These are phyloP conservation scores for Leccinum broughii DNA, from an alignment of 768 basidiomycete genomes.

Conservation along the genomic window DNA sequence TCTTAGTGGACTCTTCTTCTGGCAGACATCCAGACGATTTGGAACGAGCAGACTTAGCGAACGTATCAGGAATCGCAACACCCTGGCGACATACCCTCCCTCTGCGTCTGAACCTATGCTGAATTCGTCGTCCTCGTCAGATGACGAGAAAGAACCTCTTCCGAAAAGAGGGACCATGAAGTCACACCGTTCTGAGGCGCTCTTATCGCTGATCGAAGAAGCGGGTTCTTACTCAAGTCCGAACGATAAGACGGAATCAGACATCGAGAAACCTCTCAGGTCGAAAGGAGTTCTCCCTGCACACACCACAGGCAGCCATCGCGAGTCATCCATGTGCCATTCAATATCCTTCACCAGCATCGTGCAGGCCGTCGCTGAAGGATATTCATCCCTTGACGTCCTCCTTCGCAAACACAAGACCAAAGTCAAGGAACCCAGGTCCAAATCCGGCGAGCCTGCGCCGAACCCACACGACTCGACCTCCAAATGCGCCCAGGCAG, in stretches of 20 bases:
- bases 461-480: conserved; percentile 1
- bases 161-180: conserved; percentile 8
- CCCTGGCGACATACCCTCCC: neutral
- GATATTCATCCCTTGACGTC: conserved; percentile 18
- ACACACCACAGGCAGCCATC: conserved; percentile 8
- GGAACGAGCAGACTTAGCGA: neutral
- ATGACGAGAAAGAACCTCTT: conserved; percentile 9
- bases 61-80: neutral
- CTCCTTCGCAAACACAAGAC: conserved; percentile 17
- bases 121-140: neutral
- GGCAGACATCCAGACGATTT: neutral
- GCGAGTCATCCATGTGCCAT: conserved; percentile 12
- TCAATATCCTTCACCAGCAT: conserved; percentile 21
- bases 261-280: neutral
- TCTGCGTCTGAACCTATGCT: conserved; percentile 18
- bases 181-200: conserved; percentile 14
- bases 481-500: conserved; percentile 30
- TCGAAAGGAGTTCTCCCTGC: neutral
- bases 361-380: conserved; percentile 13
- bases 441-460: neutral
- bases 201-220: conserved; percentile 17
- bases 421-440: conserved; percentile 1
- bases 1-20: neutral
- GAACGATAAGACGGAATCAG: neutral
- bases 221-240: neutral